Evolutionary conservation across 2,329 filamentous ascomycete genomes (phyloP).

Genomic region (Bipolaris bicolor): DNA sequence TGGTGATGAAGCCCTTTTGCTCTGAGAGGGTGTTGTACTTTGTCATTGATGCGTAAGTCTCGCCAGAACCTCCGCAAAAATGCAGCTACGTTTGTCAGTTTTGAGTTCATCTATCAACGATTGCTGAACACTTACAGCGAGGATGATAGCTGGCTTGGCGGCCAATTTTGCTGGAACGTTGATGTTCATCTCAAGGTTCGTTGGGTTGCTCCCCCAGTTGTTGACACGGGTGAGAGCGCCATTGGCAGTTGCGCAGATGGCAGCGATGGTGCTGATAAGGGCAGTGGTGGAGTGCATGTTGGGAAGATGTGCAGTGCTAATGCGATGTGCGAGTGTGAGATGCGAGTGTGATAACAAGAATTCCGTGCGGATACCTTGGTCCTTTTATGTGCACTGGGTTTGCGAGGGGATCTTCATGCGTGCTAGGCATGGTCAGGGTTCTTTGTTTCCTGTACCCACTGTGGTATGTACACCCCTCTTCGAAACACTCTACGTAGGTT

Average conservation of each 20-base stretch:
- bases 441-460: not conserved
- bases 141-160: slow-evolving; percentile 58
- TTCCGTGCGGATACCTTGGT: not conserved
- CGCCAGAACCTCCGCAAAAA: slow-evolving; percentile 47
- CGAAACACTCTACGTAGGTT: not conserved
- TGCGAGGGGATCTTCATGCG: not conserved
- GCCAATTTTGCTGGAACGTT: slow-evolving; percentile 53
- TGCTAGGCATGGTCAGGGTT: not conserved
- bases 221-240: slow-evolving; percentile 44
- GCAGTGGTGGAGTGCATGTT: slow-evolving; percentile 17
- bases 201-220: slow-evolving; percentile 52
- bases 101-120: not conserved
- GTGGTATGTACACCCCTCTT: not conserved
- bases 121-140: slow-evolving; percentile 57
- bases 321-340: not conserved
- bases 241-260: slow-evolving; percentile 16
- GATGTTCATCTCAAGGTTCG: slow-evolving; percentile 61
- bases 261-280: slow-evolving; percentile 7
- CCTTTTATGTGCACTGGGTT: slow-evolving; percentile 2
- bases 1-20: slow-evolving; percentile 63
- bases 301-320: not conserved
- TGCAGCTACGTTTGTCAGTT: slow-evolving; percentile 28
- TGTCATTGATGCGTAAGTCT: slow-evolving; percentile 29
- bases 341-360: not conserved
- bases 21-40: slow-evolving; percentile 53